Evolutionary conservation across 2,329 filamentous ascomycete species (phyloP).

Genomic region (Trichoderma simmonsii): DNA sequence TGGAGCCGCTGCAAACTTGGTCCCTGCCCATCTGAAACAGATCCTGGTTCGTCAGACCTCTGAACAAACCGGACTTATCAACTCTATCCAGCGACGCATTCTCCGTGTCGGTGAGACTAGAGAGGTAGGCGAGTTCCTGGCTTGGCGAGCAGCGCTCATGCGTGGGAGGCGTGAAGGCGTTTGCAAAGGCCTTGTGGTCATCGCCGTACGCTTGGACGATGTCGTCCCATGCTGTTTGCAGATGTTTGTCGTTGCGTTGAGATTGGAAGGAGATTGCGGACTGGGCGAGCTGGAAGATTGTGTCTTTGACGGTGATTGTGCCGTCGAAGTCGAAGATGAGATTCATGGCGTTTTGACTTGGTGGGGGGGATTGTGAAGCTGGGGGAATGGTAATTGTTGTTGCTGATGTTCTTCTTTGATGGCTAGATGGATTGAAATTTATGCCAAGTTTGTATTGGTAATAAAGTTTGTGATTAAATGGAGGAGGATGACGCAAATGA

Average conservation of each 20-base stretch:
- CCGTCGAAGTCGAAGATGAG: constrained; percentile 59
- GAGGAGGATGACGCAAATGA: neutral
- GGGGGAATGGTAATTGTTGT: neutral
- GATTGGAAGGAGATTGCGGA: constrained; percentile 40
- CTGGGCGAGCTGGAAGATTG: constrained; percentile 46
- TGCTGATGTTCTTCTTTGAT: neutral
- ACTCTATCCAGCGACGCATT: constrained; percentile 45
- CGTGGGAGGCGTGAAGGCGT: constrained; percentile 33
- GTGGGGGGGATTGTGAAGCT: neutral
- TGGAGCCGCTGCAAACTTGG: constrained; percentile 32
- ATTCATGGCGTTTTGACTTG: constrained; percentile 31
- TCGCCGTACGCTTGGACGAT: constrained; percentile 46
- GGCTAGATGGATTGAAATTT: neutral
- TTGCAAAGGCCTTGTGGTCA: constrained; percentile 40
- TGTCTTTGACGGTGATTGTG: constrained; percentile 55
- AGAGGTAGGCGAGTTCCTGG: constrained; percentile 44
- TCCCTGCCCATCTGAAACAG: constrained; percentile 39
- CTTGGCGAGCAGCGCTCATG: constrained; percentile 33
- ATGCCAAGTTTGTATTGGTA: neutral
- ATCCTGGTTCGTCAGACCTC: constrained; percentile 32
- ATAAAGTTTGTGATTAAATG: neutral
- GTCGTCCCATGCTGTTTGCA: constrained; percentile 41
- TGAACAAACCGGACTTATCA: constrained; percentile 44
- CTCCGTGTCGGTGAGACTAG: constrained; percentile 44
- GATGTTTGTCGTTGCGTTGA: constrained; percentile 26